Conservation (phyloP, 2,329 filamentous ascomycete genomes). For the Pseudofabraea citricarpa region DNA sequence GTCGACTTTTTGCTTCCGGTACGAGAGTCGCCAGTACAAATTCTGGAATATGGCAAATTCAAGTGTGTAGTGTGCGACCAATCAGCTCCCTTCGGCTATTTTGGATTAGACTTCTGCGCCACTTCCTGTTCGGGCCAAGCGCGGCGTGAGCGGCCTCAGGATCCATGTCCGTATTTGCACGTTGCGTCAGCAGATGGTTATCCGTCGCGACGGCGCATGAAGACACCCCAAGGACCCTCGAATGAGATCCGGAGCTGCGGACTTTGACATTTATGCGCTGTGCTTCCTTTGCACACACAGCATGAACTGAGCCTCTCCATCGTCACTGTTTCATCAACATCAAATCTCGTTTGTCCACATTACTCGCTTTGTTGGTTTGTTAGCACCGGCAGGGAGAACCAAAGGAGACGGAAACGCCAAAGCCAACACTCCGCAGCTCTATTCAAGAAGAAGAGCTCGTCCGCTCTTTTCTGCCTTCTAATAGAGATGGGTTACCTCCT, state of each 20-base stretch:
- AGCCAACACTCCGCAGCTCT: background rate
- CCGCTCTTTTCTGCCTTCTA: slow-evolving; percentile 17
- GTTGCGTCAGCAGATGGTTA: background rate
- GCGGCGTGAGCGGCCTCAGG: no score
- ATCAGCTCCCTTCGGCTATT: no score
- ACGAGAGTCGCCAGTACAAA: background rate
- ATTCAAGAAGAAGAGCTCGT: background rate
- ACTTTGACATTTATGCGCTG: background rate
- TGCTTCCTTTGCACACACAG: no score
- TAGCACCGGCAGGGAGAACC: no score
- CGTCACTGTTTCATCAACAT: background rate
- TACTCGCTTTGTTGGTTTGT: no score
- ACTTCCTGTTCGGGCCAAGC: no score
- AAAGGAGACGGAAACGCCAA: no score
- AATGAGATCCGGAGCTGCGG: background rate
- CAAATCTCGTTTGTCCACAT: no score
- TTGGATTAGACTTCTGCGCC: no score
- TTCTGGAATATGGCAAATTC: slow-evolving; percentile 1
- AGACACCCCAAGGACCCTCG: no score
- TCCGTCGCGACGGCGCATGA: background rate
- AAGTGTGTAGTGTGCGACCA: background rate
- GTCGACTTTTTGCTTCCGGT: background rate
- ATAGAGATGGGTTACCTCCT: slow-evolving; percentile 70
- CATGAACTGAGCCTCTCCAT: background rate
- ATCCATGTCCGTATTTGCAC: no score